A percentile compares a stretch with the other conserved stretches of the same genome.
Evolutionary conservation across 805 yeast genomes (phyloP).

Genomic region (Nematodospora valgi): DNA sequence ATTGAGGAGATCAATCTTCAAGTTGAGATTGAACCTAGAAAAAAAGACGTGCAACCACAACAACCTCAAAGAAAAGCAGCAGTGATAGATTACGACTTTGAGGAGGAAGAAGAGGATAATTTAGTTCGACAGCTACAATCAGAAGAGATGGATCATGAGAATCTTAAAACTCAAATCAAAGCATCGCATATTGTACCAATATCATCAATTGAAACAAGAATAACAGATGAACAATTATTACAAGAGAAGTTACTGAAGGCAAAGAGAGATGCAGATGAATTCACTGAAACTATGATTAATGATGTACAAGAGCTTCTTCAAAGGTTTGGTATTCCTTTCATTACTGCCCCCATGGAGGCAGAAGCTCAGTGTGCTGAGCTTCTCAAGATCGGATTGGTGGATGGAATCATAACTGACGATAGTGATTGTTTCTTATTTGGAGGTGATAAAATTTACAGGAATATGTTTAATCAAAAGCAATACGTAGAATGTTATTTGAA

Average conservation of each 20-base stretch:
- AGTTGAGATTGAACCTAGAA: conserved; percentile 4
- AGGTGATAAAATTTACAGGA: conserved; percentile 77
- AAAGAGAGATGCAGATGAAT: conserved; percentile 87
- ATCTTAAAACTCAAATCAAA: conserved; percentile 44
- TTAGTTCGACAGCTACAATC: conserved; percentile 57
- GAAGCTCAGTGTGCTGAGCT: conserved; percentile 97
- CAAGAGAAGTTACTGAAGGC: conserved; percentile 63
- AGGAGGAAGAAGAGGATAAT: conserved; percentile 74
- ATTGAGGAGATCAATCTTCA: conserved; percentile 12
- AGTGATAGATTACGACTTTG: conserved; percentile 59
- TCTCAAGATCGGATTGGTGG: conserved; percentile 66
- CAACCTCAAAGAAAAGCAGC: conserved; percentile 13
- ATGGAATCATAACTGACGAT: conserved; percentile 96
- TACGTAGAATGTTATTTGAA: conserved; percentile 81
- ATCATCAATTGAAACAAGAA: conserved; percentile 28
- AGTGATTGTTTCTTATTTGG: conserved; percentile 96
- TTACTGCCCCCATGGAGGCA: conserved; percentile 98
- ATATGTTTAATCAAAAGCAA: conserved; percentile 90
- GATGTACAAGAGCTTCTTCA: conserved; percentile 88
- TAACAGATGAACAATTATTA: conserved; percentile 45
- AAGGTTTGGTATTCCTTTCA: conserved; percentile 89
- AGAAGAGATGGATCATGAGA: conserved; percentile 72
- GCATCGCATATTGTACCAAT: conserved; percentile 17
- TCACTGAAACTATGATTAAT: conserved; percentile 75
- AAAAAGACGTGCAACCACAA: conserved; percentile 1